phyloP scores from a whole-genome alignment of 140 eudicot species.

The Ambrosia hybrid region DNA sequence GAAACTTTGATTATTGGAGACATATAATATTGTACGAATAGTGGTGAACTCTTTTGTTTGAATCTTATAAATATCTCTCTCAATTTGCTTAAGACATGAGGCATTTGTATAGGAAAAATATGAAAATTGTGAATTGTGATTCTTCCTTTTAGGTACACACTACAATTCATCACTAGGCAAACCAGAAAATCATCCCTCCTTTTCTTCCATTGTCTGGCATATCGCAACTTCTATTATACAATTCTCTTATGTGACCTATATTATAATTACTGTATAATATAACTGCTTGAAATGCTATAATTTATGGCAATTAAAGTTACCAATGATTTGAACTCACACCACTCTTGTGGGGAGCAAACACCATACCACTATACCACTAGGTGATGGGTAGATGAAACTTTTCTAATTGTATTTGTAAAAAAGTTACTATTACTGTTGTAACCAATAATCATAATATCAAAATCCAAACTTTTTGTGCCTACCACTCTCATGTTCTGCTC shows the following conservation, averaged over 20 bases:
- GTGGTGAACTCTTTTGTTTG: not conserved
- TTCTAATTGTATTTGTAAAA: not conserved
- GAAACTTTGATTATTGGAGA: not conserved
- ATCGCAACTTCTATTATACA: not conserved
- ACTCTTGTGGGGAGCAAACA: too few relatives aligned
- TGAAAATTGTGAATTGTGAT: not conserved
- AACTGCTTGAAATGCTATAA: too few relatives aligned
- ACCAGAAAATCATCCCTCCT: not conserved
- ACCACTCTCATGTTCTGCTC: not conserved
- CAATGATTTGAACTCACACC: too few relatives aligned
- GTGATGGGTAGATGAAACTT: not conserved
- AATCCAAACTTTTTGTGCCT: conserved; percentile 11
- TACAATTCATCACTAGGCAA: not conserved
- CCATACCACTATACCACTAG: too few relatives aligned
- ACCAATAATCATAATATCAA: not conserved
- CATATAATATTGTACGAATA: not conserved
- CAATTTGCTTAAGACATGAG: not conserved
- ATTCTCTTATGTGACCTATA: not conserved
- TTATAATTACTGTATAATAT: not conserved
- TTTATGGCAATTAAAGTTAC: too few relatives aligned
- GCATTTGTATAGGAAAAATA: not conserved
- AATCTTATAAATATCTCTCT: not conserved
- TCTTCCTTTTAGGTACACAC: not conserved
- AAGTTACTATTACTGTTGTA: not conserved
- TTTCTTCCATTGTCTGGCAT: not conserved